Percentiles rank a stretch among this genome's conserved stretches.
These are phyloP conservation scores for Xylogone sp. DNA, from an alignment of 2,329 filamentous ascomycete genomes.

Conservation along the genomic window DNA sequence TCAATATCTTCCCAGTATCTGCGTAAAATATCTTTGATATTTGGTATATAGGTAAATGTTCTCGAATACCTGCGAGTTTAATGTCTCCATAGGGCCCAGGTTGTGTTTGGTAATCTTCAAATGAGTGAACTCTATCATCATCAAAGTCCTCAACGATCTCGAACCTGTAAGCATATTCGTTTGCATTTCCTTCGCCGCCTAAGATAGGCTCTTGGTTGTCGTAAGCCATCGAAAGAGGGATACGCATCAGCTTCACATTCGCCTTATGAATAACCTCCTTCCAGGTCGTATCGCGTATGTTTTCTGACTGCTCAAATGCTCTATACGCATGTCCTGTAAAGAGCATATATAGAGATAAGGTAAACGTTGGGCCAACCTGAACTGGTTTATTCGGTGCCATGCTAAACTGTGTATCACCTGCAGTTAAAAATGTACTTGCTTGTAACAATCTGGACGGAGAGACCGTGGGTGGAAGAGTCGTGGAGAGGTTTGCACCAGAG, in stretches of 20 bases:
- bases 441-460: conserved; percentile 89
- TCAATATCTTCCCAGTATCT: conserved; percentile 70
- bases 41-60: conserved; percentile 66
- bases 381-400: conserved; percentile 58
- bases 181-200: conserved; percentile 18
- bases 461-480: conserved; percentile 73
- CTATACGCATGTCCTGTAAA: conserved; percentile 72
- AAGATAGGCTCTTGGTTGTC: conserved; percentile 18
- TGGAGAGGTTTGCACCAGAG: conserved; percentile 82
- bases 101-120: conserved; percentile 54
- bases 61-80: conserved; percentile 57
- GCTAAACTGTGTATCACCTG: conserved; percentile 80
- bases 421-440: conserved; percentile 84
- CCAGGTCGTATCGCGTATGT: conserved; percentile 60
- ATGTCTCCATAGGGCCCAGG: conserved; percentile 57
- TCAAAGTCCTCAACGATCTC: conserved; percentile 68
- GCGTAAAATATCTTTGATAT: conserved; percentile 76
- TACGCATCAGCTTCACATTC: conserved; percentile 61
- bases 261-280: conserved; percentile 97
- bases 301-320: conserved; percentile 29
- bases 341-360: conserved; percentile 89
- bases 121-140: conserved; percentile 64
- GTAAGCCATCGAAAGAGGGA: conserved; percentile 18
- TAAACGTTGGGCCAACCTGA: conserved; percentile 85
- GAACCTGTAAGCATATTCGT: conserved; percentile 67